Conservation (phyloP, 352 stramenopile species). For the Phytophthora kernoviae region DNA sequence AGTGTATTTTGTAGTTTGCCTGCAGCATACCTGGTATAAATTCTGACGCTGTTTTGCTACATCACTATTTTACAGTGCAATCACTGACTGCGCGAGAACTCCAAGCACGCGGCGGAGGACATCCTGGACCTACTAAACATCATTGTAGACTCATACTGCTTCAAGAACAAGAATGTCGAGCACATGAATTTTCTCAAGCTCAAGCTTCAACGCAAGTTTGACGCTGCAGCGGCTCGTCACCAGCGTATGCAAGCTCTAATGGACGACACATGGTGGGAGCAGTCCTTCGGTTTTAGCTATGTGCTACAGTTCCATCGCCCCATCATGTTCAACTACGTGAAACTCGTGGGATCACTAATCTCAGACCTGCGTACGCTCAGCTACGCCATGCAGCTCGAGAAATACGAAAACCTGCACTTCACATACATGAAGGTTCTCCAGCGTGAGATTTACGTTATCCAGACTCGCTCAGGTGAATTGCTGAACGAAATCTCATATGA, state of each 20-base stretch:
- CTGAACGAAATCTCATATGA: slow-evolving; percentile 71
- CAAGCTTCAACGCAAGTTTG: slow-evolving; percentile 79
- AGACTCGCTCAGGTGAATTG: slow-evolving; percentile 63
- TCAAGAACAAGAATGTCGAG: slow-evolving; percentile 86
- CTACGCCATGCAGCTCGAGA: slow-evolving; percentile 79
- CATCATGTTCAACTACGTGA: slow-evolving; percentile 74
- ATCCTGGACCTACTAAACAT: slow-evolving; percentile 79
- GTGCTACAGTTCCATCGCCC: slow-evolving; percentile 67
- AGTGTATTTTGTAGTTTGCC: slow-evolving; percentile 18
- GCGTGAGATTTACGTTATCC: slow-evolving; percentile 79
- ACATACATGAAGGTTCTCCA: slow-evolving; percentile 78
- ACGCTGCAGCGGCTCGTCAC: slow-evolving; percentile 50
- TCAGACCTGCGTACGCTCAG: slow-evolving; percentile 71
- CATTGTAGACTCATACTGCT: slow-evolving; percentile 86
- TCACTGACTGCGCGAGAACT: slow-evolving; percentile 55
- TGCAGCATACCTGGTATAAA: background rate
- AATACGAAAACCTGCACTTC: slow-evolving; percentile 74
- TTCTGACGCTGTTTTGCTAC: slow-evolving; percentile 15
- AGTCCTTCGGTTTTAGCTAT: slow-evolving; percentile 69
- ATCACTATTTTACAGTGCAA: slow-evolving; percentile 40
- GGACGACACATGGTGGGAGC: slow-evolving; percentile 82
- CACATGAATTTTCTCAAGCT: slow-evolving; percentile 81
- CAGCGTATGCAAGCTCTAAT: slow-evolving; percentile 62
- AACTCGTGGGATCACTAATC: slow-evolving; percentile 66
- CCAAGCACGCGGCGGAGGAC: slow-evolving; percentile 45